phyloP scores from a whole-genome alignment of 1,284 basidiomycete genomes.

The Peniophora sp. region DNA sequence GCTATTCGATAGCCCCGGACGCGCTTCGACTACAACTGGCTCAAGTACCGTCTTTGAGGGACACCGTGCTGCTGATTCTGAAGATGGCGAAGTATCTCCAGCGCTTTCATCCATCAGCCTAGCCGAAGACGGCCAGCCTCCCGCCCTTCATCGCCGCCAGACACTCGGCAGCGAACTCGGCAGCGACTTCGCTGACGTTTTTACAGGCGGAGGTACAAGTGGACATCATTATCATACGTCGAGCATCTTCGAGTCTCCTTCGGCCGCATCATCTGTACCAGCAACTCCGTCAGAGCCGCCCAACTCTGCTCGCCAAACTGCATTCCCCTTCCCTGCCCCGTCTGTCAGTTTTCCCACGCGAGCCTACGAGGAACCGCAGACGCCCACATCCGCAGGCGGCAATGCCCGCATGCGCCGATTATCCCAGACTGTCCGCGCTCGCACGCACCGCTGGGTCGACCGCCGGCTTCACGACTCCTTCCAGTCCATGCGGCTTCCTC shows the following conservation, averaged over 20 bases:
- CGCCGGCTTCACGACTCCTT: slow-evolving; percentile 32
- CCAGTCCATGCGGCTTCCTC: slow-evolving; percentile 3
- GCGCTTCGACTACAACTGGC: background rate
- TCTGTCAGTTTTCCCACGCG: background rate
- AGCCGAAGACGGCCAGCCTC: slow-evolving; percentile 5
- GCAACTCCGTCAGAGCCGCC: slow-evolving; percentile 14
- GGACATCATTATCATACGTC: slow-evolving; percentile 37
- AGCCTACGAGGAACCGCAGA: slow-evolving; percentile 11
- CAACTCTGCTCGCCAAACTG: slow-evolving; percentile 21
- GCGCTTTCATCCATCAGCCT: slow-evolving; percentile 14
- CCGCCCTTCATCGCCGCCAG: slow-evolving; percentile 13
- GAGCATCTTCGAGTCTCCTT: slow-evolving; percentile 32
- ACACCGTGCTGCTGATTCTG: background rate
- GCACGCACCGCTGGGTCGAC: slow-evolving; percentile 48
- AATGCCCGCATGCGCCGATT: slow-evolving; percentile 31
- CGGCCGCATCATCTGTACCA: background rate
- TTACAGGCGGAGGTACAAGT: slow-evolving; percentile 22
- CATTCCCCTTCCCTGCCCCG: slow-evolving; percentile 24
- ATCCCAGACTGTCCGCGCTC: slow-evolving; percentile 44
- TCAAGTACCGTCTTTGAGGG: slow-evolving; percentile 1
- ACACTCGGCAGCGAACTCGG: slow-evolving; percentile 54
- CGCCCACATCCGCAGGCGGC: slow-evolving; percentile 8
- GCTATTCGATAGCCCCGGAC: slow-evolving; percentile 39
- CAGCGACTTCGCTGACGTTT: slow-evolving; percentile 31
- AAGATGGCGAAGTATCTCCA: slow-evolving; percentile 10